phyloP scores from a whole-genome alignment of 2,329 filamentous ascomycete genomes.

The Didymella keratinophila region DNA sequence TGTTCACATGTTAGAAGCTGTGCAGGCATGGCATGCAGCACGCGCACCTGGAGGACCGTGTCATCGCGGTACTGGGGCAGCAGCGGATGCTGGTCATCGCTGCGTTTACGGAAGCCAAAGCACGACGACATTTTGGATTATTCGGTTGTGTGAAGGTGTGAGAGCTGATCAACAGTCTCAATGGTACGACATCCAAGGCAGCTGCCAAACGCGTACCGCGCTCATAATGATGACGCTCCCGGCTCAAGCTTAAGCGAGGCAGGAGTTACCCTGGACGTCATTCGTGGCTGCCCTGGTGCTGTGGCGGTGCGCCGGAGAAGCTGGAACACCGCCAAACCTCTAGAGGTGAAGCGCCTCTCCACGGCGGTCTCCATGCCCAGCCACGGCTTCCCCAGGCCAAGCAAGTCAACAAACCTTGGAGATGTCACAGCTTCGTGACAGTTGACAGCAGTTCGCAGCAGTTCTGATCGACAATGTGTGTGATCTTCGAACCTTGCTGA shows the following conservation, averaged over 20 bases:
- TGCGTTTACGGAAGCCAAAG: constrained; percentile 66
- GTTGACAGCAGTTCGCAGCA: constrained; percentile 19
- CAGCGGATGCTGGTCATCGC: constrained; percentile 73
- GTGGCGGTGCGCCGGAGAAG: constrained; percentile 14
- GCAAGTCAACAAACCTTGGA: constrained; percentile 13
- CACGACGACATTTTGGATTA: constrained; percentile 65
- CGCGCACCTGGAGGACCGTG: constrained; percentile 64
- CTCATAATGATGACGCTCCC: constrained; percentile 21
- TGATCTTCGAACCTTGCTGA: background rate
- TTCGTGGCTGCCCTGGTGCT: constrained; percentile 7
- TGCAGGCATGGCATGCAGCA: background rate
- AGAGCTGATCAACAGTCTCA: constrained; percentile 7
- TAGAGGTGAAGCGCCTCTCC: constrained; percentile 19
- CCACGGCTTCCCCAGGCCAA: constrained; percentile 22
- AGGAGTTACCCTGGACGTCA: constrained; percentile 17
- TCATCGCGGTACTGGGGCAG: constrained; percentile 83
- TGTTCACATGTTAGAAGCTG: constrained; percentile 55
- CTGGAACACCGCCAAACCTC: constrained; percentile 10
- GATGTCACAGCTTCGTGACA: constrained; percentile 14
- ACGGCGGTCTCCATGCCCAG: constrained; percentile 20
- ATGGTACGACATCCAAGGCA: constrained; percentile 12
- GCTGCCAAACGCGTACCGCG: constrained; percentile 2
- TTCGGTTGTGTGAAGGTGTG: constrained; percentile 1
- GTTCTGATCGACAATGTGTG: constrained; percentile 3
- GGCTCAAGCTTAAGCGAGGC: constrained; percentile 11